Conservation (phyloP, 768 basidiomycete genomes). For the Leccinum subgranulosum region DNA sequence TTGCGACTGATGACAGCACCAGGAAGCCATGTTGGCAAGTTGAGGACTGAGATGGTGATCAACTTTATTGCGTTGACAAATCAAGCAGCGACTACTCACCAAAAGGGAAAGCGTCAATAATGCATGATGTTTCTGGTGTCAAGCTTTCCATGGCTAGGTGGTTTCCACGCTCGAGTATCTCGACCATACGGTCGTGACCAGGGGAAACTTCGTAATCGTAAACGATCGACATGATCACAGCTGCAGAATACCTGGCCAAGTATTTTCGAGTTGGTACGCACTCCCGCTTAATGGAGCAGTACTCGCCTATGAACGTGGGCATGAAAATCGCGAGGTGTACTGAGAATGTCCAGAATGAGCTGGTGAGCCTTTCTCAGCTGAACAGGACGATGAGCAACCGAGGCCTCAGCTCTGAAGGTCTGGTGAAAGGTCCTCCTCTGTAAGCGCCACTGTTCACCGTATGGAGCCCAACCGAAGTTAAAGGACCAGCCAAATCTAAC, state of each 20-base stretch:
- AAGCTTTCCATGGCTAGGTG: conserved; percentile 9
- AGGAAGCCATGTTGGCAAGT: conserved; percentile 24
- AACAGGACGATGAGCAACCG: conserved; percentile 8
- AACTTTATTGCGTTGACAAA: not conserved
- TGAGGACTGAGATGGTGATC: conserved; percentile 13
- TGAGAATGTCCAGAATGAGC: conserved; percentile 17
- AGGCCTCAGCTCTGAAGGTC: conserved; percentile 18
- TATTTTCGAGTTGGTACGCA: not conserved
- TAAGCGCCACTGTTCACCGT: conserved; percentile 22
- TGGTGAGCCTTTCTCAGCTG: conserved; percentile 19
- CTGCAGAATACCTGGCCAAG: conserved; percentile 29
- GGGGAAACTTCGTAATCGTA: conserved; percentile 40
- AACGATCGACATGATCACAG: conserved; percentile 38
- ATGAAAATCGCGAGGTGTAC: not conserved
- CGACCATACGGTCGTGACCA: conserved; percentile 36
- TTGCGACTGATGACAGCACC: conserved; percentile 26
- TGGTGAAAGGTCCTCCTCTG: conserved; percentile 25
- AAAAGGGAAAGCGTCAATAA: conserved; percentile 24
- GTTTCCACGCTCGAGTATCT: conserved; percentile 35
- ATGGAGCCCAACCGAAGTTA: conserved; percentile 13
- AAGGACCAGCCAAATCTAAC: conserved; percentile 24
- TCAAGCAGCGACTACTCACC: conserved; percentile 1
- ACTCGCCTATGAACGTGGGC: conserved; percentile 11
- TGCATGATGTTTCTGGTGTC: conserved; percentile 15
- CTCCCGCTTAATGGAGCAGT: not conserved